Evolutionary conservation across 441 rosid species (phyloP).

Genomic region (Pelargonium exstipulatum): DNA sequence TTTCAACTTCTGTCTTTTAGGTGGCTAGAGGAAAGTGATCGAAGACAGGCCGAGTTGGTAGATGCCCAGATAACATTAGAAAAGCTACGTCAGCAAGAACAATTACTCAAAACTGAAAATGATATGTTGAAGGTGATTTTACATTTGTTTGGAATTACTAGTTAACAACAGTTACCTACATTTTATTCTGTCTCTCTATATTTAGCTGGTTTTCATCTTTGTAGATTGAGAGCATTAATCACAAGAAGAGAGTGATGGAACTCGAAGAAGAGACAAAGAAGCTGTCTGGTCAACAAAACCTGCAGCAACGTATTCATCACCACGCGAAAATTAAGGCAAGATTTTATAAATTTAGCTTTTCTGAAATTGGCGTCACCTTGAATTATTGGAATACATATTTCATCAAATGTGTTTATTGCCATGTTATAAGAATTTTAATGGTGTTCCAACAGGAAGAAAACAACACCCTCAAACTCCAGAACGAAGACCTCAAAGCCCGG

Average conservation of each 20-base stretch:
- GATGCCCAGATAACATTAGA: conserved; percentile 66
- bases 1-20: conserved; percentile 30
- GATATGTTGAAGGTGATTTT: conserved; percentile 66
- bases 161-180: not conserved
- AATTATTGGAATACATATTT: not conserved
- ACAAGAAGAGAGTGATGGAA: conserved; percentile 57
- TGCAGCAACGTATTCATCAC: conserved; percentile 90
- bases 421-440: conserved; percentile 13
- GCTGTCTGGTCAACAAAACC: conserved; percentile 84
- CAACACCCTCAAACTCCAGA: conserved; percentile 62
- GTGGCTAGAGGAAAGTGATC: conserved; percentile 87
- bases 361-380: not conserved
- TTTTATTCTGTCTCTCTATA: conserved; percentile 10
- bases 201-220: conserved; percentile 12
- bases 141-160: not conserved
- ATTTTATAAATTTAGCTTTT: conserved; percentile 13
- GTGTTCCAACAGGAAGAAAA: conserved; percentile 81
- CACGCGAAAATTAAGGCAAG: conserved; percentile 93
- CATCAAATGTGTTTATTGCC: not conserved
- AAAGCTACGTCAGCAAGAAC: conserved; percentile 65
- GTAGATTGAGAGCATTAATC: conserved; percentile 64
- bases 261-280: conserved; percentile 79
- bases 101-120: conserved; percentile 63
- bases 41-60: conserved; percentile 72
- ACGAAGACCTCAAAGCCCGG: conserved; percentile 68